These are phyloP conservation scores for Balakata baccata DNA, from an alignment of 345 rosid species.

Conservation along the genomic window DNA sequence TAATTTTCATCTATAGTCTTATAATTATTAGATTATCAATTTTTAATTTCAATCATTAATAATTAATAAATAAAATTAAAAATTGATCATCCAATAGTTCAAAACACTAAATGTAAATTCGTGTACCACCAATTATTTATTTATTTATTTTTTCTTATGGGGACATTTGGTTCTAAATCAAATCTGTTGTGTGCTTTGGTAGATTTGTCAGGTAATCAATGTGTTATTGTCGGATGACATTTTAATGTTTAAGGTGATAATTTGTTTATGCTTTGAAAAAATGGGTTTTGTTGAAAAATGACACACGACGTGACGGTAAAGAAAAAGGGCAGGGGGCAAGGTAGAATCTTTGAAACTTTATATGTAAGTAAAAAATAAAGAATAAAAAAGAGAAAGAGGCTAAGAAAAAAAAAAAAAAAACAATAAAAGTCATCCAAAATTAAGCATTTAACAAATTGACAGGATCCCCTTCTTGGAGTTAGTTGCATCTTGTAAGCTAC, in stretches of 20 bases:
- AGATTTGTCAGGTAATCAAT: not conserved
- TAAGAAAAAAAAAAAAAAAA: rapidly evolving
- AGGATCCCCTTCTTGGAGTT: not conserved
- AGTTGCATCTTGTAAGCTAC: not conserved
- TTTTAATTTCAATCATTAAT: no score
- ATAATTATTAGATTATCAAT: no score
- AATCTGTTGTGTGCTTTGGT: not conserved
- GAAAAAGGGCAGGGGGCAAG: not conserved
- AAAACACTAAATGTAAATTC: no score
- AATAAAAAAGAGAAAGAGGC: not conserved
- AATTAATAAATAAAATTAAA: no score
- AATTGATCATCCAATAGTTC: no score
- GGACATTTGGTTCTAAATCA: not conserved
- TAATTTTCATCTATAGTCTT: no score
- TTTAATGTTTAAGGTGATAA: not conserved
- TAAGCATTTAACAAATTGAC: not conserved
- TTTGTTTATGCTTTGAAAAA: not conserved
- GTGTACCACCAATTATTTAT: no score
- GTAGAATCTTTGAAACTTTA: conserved; percentile 5
- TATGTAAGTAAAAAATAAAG: not conserved
- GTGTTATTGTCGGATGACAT: not conserved
- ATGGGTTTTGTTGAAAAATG: not conserved
- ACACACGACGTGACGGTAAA: not conserved
- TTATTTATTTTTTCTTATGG: no score
- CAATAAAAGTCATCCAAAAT: not conserved